phyloP scores from a whole-genome alignment of 2,329 filamentous ascomycete species.

The Xylariaceae sp. region DNA sequence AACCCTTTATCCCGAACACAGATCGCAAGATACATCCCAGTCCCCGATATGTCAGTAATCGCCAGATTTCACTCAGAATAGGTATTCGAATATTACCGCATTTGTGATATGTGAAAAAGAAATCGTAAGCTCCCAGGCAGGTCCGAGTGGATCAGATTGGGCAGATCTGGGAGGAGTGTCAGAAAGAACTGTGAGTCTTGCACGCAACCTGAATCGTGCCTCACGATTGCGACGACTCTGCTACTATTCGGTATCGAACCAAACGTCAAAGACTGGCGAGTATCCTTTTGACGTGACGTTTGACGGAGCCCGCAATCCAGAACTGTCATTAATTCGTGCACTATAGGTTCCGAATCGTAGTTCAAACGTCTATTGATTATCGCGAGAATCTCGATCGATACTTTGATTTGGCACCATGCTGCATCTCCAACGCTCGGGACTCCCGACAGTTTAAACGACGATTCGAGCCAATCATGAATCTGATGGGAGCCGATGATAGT shows the following conservation, averaged over 20 bases:
- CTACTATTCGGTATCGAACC: too few species aligned
- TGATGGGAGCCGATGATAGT: neutral
- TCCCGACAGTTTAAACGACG: neutral
- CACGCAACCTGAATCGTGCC: too few species aligned
- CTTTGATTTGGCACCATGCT: neutral
- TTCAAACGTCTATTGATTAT: neutral
- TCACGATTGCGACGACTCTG: too few species aligned
- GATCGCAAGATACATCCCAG: neutral
- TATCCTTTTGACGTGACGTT: too few species aligned
- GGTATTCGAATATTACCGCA: too few species aligned
- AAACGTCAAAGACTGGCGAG: too few species aligned
- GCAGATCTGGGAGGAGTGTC: too few species aligned
- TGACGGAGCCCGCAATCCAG: too few species aligned
- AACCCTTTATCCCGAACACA: neutral
- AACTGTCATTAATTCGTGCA: neutral
- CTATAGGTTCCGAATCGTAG: neutral
- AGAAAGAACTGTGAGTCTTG: too few species aligned
- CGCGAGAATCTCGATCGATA: neutral
- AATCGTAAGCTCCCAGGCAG: too few species aligned
- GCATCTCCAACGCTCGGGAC: conserved; percentile 1
- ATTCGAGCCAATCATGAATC: neutral
- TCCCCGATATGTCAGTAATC: neutral
- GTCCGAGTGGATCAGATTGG: too few species aligned
- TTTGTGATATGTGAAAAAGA: too few species aligned
- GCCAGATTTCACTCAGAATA: neutral